phyloP scores from a whole-genome alignment of 108 stramenopile species.

The Fragilaria crotonensis region DNA sequence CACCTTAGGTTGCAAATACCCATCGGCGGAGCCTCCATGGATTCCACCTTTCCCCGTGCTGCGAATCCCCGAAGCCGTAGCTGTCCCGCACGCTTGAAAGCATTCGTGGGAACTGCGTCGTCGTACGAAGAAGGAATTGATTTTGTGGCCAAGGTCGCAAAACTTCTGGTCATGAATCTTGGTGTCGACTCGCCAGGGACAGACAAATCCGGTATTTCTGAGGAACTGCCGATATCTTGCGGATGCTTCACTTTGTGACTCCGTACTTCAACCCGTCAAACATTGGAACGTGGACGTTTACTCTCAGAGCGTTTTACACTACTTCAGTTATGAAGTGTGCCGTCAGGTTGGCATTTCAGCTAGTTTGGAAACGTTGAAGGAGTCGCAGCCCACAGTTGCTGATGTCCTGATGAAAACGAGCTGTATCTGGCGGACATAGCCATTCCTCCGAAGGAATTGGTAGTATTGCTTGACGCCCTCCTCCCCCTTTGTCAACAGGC shows the following conservation, averaged over 20 bases:
- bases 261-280: conserved; percentile 92
- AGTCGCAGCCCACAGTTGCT: conserved; percentile 27
- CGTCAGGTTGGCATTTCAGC: conserved; percentile 57
- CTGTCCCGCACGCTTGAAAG: conserved; percentile 66
- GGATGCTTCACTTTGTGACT: conserved; percentile 68
- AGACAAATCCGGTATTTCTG: conserved; percentile 21
- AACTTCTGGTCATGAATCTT: conserved; percentile 67
- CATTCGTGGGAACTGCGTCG: conserved; percentile 52
- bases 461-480: conserved; percentile 59
- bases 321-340: conserved; percentile 73
- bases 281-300: conserved; percentile 82
- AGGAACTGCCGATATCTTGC: conserved; percentile 72
- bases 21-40: conserved; percentile 61
- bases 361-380: conserved; percentile 43
- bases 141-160: conserved; percentile 75
- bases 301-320: conserved; percentile 82
- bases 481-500: conserved; percentile 80
- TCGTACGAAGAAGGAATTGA: conserved; percentile 82
- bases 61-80: conserved; percentile 37
- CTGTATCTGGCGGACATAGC: conserved; percentile 32
- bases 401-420: conserved; percentile 42
- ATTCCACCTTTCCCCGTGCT: conserved; percentile 69
- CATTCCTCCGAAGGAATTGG: conserved; percentile 64
- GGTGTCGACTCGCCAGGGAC: conserved; percentile 21
- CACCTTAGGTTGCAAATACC: conserved; percentile 56